These are phyloP conservation scores for Corylus heterophylla DNA, from an alignment of 306 rosid genomes.

Conservation along the genomic window DNA sequence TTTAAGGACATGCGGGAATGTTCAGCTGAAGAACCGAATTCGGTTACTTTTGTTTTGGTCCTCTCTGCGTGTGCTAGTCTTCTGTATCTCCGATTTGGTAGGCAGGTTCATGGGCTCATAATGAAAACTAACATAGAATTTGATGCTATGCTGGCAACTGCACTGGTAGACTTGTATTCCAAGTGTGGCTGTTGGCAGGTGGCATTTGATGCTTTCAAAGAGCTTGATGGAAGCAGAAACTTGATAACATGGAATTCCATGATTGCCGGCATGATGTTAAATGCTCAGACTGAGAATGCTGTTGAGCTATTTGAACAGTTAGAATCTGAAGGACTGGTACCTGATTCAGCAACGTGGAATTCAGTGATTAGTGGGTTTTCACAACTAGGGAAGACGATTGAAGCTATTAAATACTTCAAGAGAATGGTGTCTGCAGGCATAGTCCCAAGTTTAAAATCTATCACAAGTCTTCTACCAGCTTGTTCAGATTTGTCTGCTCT, in stretches of 20 bases:
- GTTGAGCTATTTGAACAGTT: conserved; percentile 46
- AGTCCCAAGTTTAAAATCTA: conserved; percentile 50
- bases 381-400: conserved; percentile 41
- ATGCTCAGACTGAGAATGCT: conserved; percentile 48
- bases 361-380: conserved; percentile 67
- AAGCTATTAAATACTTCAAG: conserved; percentile 60
- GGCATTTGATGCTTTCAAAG: conserved; percentile 45
- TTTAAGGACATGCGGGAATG: conserved; percentile 50
- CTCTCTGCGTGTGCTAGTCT: conserved; percentile 59
- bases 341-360: conserved; percentile 80
- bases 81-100: conserved; percentile 42
- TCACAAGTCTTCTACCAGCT: conserved; percentile 61
- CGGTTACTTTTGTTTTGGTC: conserved; percentile 55
- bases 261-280: conserved; percentile 73
- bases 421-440: conserved; percentile 52
- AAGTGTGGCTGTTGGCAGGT: conserved; percentile 64
- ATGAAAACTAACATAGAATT: conserved; percentile 34
- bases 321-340: conserved; percentile 45
- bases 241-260: conserved; percentile 67
- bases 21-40: conserved; percentile 34
- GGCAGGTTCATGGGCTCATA: conserved; percentile 65
- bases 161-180: conserved; percentile 68
- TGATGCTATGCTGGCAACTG: conserved; percentile 51
- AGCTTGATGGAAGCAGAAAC: conserved; percentile 36
- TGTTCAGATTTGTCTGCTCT: conserved; percentile 57